These are phyloP conservation scores for Plasmodium reichenowi DNA, from an alignment of 169 alveolate species.

Conservation along the genomic window DNA sequence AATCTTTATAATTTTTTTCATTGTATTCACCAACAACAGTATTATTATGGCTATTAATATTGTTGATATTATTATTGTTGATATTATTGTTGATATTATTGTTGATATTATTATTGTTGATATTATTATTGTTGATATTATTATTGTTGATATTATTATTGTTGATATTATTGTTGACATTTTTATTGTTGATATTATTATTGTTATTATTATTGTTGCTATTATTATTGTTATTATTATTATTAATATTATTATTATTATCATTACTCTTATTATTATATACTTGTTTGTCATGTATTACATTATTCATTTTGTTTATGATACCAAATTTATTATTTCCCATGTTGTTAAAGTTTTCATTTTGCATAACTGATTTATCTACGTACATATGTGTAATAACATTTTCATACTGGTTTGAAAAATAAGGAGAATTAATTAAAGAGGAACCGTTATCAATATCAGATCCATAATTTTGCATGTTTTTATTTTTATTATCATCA, in stretches of 20 bases:
- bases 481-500: neutral
- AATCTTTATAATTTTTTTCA: slow-evolving; percentile 22
- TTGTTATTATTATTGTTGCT: neutral
- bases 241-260: too few species aligned
- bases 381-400: slow-evolving; percentile 8
- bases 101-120: neutral
- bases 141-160: neutral
- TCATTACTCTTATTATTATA: too few species aligned
- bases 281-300: too few species aligned
- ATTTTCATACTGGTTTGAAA: slow-evolving; percentile 25
- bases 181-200: neutral
- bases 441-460: neutral
- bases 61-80: neutral
- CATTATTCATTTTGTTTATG: too few species aligned
- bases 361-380: slow-evolving; percentile 14
- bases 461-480: neutral
- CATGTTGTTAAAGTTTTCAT: too few species aligned
- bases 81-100: neutral
- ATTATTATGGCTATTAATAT: neutral
- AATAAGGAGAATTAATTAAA: slow-evolving; percentile 23
- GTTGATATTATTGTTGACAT: neutral
- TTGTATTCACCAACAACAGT: neutral
- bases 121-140: neutral
- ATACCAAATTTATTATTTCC: too few species aligned
- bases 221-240: neutral